Percentiles rank a stretch among this genome's conserved stretches.
Evolutionary conservation across 805 yeast species (phyloP).

Genomic region (Grigorovia humatica): DNA sequence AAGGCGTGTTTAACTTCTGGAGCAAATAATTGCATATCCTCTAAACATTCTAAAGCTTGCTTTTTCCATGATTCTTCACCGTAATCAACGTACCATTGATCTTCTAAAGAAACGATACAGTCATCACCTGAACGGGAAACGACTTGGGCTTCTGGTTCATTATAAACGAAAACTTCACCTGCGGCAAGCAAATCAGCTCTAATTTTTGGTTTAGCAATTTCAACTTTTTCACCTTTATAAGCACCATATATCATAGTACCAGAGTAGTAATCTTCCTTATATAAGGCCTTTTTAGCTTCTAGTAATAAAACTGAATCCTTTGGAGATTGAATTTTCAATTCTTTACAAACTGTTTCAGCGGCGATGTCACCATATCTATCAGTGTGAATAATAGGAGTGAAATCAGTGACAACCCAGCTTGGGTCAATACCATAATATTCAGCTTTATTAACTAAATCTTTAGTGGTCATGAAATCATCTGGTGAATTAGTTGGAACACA

Average conservation of each 20-base stretch:
- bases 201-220: slow-evolving; percentile 79
- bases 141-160: slow-evolving; percentile 87
- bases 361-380: slow-evolving; percentile 79
- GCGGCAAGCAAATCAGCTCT: slow-evolving; percentile 68
- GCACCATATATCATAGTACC: slow-evolving; percentile 75
- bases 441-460: slow-evolving; percentile 78
- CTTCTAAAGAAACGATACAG: slow-evolving; percentile 93
- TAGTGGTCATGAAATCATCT: slow-evolving; percentile 83
- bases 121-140: slow-evolving; percentile 94
- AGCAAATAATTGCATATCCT: slow-evolving; percentile 64
- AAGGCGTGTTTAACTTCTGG: slow-evolving; percentile 84
- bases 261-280: slow-evolving; percentile 92
- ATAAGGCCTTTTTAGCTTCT: slow-evolving; percentile 86
- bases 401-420: slow-evolving; percentile 71
- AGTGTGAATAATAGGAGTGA: slow-evolving; percentile 64
- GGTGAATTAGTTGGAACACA: slow-evolving; percentile 99
- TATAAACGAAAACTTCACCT: slow-evolving; percentile 79
- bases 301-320: slow-evolving; percentile 82
- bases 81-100: slow-evolving; percentile 96
- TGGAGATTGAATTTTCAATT: slow-evolving; percentile 87
- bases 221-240: slow-evolving; percentile 83
- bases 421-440: slow-evolving; percentile 78
- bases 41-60: slow-evolving; percentile 70
- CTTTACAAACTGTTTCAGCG: slow-evolving; percentile 77
- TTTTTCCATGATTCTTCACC: slow-evolving; percentile 90